Conservation (phyloP, 345 rosid species). For the Streptanthus diversifolius region DNA sequence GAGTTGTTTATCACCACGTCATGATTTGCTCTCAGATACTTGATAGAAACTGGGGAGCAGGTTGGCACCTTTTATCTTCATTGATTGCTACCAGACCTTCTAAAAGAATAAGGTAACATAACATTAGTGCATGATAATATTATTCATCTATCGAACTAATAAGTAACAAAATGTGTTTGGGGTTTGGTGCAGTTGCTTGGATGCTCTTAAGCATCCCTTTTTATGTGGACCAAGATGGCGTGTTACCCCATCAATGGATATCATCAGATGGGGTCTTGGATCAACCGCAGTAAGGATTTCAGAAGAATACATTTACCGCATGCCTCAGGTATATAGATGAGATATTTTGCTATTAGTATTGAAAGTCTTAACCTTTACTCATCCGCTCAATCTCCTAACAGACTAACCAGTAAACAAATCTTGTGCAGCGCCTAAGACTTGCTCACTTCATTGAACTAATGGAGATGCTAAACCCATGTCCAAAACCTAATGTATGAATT, state of each 20-base stretch:
- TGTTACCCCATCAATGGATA: conserved; percentile 79
- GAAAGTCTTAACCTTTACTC: not conserved
- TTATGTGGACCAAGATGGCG: conserved; percentile 97
- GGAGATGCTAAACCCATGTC: conserved; percentile 92
- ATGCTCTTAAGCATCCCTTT: conserved; percentile 92
- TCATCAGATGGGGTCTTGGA: conserved; percentile 94
- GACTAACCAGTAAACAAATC: not conserved
- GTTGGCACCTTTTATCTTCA: conserved; percentile 88
- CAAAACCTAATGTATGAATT: conserved; percentile 62
- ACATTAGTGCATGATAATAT: not conserved
- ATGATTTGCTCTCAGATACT: conserved; percentile 58
- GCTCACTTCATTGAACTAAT: conserved; percentile 78
- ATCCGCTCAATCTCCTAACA: not conserved
- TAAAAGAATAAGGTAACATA: conserved; percentile 67
- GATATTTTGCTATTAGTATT: not conserved
- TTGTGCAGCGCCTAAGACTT: conserved; percentile 66
- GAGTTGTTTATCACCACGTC: conserved; percentile 3
- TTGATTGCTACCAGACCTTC: conserved; percentile 75
- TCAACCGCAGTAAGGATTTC: conserved; percentile 84
- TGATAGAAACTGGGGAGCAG: conserved; percentile 93
- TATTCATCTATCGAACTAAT: not conserved
- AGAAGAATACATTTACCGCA: conserved; percentile 82
- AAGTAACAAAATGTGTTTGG: not conserved
- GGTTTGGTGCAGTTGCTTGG: conserved; percentile 57
- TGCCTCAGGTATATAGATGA: conserved; percentile 55